Evolutionary conservation across 2,329 filamentous ascomycete species (phyloP), one percentile per base, ranked within the genome.

Genomic region (Epichloe elymi): DNA sequence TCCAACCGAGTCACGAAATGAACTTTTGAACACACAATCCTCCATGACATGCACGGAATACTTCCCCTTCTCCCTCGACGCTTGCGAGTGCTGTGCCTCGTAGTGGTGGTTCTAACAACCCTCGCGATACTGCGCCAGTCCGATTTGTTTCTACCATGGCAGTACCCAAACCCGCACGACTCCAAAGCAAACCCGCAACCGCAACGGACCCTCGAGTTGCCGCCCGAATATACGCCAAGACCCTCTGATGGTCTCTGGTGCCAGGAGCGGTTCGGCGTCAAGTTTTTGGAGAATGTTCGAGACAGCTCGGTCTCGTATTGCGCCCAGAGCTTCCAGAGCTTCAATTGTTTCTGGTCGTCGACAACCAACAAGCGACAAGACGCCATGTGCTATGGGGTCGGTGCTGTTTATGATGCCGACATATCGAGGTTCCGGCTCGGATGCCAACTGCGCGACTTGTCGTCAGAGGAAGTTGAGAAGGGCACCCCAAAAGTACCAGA

Each of bases 301-400:
- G 30, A 30, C 30, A 11, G 30, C 30, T 51, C 57, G 6, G 55
- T 53, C 11, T 54, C 57, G 42, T 62, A 60, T 52, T 63, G 61
- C 55, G 53, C 47, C 2, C 41, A 53, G 0, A 45, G 46, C 20
- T 60, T 57, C n/a, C 61, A 58, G 11, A 44, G 49, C 30, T 36
- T 65, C 26, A 59, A 57, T 42, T 54, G 52, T 39, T 54, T 54
- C 41, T 40, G 38, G 49, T 54, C 52, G 0, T 30, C 30, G n/a
- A 54, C 52, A 1, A 20, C 44, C 7, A 12, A 40, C 12, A 8
- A n/a, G 6, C 53, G 48, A 17, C 30, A 42, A 1, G 53, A 54
- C 20, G 37, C 47, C 26, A 54, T 52, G 47, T 54, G 53, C 44
- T 46, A 39, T 12, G 50, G 50, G 20, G 43, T 17, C 4, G 5